These are phyloP conservation scores for Scleromitrula shiraiana DNA, from an alignment of 2,329 filamentous ascomycete species.

Conservation along the genomic window DNA sequence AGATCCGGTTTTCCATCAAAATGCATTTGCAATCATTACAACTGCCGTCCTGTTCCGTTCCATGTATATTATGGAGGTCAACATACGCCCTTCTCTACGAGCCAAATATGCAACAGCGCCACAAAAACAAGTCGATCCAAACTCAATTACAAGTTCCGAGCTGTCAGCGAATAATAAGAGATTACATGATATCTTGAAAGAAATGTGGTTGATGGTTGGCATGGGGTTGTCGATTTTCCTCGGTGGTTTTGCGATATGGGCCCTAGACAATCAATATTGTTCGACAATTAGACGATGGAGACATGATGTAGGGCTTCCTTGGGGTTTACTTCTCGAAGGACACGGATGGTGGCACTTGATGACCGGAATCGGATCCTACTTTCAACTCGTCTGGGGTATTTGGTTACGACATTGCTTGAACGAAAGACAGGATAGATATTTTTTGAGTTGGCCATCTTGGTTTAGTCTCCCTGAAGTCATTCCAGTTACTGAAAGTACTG, in stretches of 20 bases:
- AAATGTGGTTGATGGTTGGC: constrained; percentile 62
- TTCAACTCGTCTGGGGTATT: constrained; percentile 64
- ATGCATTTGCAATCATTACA: constrained; percentile 57
- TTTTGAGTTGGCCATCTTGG: constrained; percentile 54
- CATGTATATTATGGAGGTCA: constrained; percentile 63
- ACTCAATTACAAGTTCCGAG: constrained; percentile 53
- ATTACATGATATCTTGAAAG: constrained; percentile 49
- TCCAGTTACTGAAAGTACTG: constrained; percentile 11
- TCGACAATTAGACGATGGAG: constrained; percentile 40
- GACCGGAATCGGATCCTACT: constrained; percentile 63
- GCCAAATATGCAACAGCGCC: constrained; percentile 33
- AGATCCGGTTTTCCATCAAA: constrained; percentile 65
- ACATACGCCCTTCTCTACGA: constrained; percentile 46
- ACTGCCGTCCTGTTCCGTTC: constrained; percentile 47
- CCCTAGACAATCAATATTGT: constrained; percentile 58
- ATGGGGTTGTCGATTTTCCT: constrained; percentile 55
- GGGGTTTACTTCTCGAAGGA: constrained; percentile 64
- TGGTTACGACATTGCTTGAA: constrained; percentile 65
- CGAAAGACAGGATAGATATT: constrained; percentile 55
- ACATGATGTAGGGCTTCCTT: constrained; percentile 55
- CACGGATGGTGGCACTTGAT: constrained; percentile 73
- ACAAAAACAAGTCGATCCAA: constrained; percentile 24
- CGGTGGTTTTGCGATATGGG: constrained; percentile 61
- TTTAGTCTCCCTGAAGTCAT: constrained; percentile 35
- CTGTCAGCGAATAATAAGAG: constrained; percentile 44